phyloP scores from a whole-genome alignment of 169 alveolate species.

The Plasmodium gallinaceum region DNA sequence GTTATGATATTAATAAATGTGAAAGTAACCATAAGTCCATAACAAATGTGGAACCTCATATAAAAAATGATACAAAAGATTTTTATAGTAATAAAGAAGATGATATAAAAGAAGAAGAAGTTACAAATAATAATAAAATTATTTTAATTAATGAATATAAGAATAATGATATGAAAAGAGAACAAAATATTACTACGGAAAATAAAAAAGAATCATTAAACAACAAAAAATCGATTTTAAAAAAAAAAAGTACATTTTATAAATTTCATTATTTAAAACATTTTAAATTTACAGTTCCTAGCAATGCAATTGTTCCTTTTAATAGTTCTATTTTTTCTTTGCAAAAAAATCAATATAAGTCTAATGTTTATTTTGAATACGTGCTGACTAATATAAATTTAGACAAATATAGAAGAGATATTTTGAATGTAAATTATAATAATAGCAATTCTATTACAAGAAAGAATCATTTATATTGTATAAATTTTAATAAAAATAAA shows the following conservation, averaged over 20 bases:
- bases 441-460: conserved; percentile 36
- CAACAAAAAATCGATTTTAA: not conserved
- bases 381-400: conserved; percentile 56
- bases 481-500: conserved; percentile 28
- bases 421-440: conserved; percentile 61
- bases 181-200: conserved; percentile 31
- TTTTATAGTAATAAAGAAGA: not conserved
- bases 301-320: conserved; percentile 34
- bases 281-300: conserved; percentile 32
- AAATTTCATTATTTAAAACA: conserved; percentile 44
- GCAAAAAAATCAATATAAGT: conserved; percentile 57
- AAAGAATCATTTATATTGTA: conserved; percentile 36
- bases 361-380: conserved; percentile 39
- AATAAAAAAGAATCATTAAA: not conserved
- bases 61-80: not conserved
- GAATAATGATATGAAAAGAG: not conserved
- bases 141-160: not conserved
- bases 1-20: not conserved
- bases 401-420: conserved; percentile 51
- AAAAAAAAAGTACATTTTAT: conserved; percentile 24
- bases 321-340: conserved; percentile 57
- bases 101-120: not conserved
- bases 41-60: not conserved
- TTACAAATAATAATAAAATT: not conserved
- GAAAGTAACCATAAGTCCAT: not conserved